A percentile compares a stretch with the other conserved stretches of the same genome.
These are phyloP conservation scores for Tetrahymena malaccensis DNA, from an alignment of 73 alveolate genomes.

Conservation along the genomic window DNA sequence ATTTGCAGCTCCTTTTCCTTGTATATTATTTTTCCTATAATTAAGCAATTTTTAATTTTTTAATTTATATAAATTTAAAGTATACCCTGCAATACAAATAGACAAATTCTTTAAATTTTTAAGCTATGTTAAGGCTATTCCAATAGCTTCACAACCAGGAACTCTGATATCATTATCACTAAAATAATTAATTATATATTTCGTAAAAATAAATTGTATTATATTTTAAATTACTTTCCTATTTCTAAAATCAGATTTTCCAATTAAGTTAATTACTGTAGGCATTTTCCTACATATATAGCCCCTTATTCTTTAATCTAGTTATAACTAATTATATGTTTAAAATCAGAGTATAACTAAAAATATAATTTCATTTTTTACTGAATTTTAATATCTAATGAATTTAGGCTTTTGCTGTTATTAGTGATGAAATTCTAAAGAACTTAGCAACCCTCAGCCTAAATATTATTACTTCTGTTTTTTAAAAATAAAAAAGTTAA, in stretches of 20 bases:
- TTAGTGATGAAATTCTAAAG: neutral
- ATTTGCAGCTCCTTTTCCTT: neutral
- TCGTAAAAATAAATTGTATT: neutral
- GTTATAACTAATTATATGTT: neutral
- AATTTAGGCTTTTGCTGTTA: neutral
- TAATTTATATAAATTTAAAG: neutral
- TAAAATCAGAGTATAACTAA: neutral
- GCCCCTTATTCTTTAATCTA: neutral
- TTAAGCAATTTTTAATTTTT: too few species aligned
- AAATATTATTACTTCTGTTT: neutral
- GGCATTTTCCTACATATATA: neutral
- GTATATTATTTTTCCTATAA: neutral
- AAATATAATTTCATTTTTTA: neutral
- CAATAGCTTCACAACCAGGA: neutral
- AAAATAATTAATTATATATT: neutral
- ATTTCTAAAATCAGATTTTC: neutral
- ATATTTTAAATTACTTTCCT: neutral
- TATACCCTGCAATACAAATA: neutral
- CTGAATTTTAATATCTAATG: neutral
- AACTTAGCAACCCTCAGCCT: neutral
- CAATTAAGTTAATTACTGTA: neutral
- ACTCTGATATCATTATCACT: neutral
- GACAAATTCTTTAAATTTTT: neutral
- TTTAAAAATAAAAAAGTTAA: too few species aligned
- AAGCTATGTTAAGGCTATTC: neutral